Evolutionary conservation across 192 early-diverging fungal genomes (phyloP).

Genomic region (Entomortierella beljakovae): DNA sequence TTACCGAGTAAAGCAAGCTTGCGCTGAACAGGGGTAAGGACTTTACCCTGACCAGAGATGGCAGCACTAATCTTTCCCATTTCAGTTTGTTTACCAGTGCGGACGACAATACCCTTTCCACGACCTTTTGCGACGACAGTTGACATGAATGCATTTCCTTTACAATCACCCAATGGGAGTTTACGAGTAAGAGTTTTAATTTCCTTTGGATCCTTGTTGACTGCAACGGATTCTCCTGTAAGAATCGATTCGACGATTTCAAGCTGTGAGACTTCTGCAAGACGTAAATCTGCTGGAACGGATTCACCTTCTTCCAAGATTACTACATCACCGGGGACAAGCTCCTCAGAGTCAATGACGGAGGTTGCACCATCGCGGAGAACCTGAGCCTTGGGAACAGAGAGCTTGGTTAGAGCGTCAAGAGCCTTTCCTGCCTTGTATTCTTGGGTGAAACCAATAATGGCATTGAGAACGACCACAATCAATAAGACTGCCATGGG

Average conservation of each 20-base stretch:
- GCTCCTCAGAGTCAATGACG: conserved; percentile 70
- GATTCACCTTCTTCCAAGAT: conserved; percentile 86
- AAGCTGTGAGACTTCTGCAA: conserved; percentile 78
- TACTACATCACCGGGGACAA: conserved; percentile 89
- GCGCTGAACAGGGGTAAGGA: conserved; percentile 75
- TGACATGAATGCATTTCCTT: conserved; percentile 97
- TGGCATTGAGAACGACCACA: conserved; percentile 86
- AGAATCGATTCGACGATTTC: conserved; percentile 86
- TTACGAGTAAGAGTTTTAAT: conserved; percentile 76
- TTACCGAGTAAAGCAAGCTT: conserved; percentile 85
- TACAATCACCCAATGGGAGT: conserved; percentile 88
- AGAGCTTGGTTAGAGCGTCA: conserved; percentile 75
- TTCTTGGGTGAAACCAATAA: conserved; percentile 96
- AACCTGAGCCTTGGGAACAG: conserved; percentile 77
- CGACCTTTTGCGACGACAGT: conserved; percentile 92
- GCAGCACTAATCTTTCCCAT: conserved; percentile 95
- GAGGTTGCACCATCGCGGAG: conserved; percentile 75
- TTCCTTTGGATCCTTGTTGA: conserved; percentile 72
- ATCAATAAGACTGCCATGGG: conserved; percentile 70
- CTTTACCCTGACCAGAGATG: conserved; percentile 71
- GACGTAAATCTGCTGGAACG: conserved; percentile 83
- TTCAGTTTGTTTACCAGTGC: conserved; percentile 89
- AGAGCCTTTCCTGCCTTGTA: conserved; percentile 94
- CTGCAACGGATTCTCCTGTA: conserved; percentile 84
- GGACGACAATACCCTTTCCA: conserved; percentile 92